Conservation (phyloP, 2,329 filamentous ascomycete genomes). For the Arachnomyces sp. region DNA sequence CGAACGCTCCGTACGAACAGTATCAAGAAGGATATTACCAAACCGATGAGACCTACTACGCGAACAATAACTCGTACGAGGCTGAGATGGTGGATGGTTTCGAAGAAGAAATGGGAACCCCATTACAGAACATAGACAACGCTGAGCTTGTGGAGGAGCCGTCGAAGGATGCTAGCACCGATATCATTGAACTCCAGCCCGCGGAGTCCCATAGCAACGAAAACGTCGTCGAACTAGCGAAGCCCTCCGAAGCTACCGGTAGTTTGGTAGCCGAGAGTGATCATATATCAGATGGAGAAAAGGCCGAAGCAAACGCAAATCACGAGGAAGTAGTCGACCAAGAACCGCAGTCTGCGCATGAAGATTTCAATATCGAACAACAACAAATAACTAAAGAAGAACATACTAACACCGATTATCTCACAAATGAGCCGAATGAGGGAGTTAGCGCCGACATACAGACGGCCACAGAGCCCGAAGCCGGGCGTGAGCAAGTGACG, state of each 20-base stretch:
- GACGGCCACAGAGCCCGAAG: constrained; percentile 8
- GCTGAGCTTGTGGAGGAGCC: constrained; percentile 5
- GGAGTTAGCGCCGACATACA: too few species aligned
- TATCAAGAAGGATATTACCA: constrained; percentile 23
- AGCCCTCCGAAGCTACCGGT: too few species aligned
- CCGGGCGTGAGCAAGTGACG: too few species aligned
- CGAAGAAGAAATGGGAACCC: constrained; percentile 26
- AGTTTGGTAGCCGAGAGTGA: too few species aligned
- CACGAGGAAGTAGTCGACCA: too few species aligned
- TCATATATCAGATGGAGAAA: too few species aligned
- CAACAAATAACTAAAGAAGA: neutral
- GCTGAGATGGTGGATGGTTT: constrained; percentile 35
- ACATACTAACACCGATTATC: constrained; percentile 7
- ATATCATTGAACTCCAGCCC: constrained; percentile 2
- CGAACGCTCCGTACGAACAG: constrained; percentile 16
- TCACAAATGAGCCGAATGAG: neutral
- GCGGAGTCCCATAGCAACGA: too few species aligned
- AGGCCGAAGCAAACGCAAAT: too few species aligned
- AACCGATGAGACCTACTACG: constrained; percentile 14
- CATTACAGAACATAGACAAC: constrained; percentile 17
- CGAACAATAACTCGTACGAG: constrained; percentile 19
- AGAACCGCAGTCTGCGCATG: too few species aligned
- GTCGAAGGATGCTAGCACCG: constrained; percentile 1
- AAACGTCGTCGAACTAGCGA: too few species aligned
- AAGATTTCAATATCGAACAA: too few species aligned